Conservation (phyloP, 2,329 filamentous ascomycete genomes). For the Clonostachys byssicola region DNA sequence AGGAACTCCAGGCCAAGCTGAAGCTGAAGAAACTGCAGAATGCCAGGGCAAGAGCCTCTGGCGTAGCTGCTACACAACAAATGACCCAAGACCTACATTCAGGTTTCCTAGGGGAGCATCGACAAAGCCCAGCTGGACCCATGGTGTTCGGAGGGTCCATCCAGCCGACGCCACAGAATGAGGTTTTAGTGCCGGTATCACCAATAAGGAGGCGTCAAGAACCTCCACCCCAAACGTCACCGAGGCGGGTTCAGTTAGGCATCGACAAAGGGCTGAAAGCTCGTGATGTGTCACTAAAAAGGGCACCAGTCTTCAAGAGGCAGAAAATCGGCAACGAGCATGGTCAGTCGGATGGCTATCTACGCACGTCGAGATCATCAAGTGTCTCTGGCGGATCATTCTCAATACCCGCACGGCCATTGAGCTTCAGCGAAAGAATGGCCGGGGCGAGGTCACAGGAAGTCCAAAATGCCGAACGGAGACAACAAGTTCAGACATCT, state of each 20-base stretch:
- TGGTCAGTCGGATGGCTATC: neutral
- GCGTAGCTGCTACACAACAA: too few species aligned
- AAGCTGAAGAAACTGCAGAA: conserved; percentile 84
- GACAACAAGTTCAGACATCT: conserved; percentile 45
- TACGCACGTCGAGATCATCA: conserved; percentile 7
- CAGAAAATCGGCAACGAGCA: neutral
- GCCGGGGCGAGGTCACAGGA: conserved; percentile 63
- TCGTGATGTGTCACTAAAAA: conserved; percentile 78
- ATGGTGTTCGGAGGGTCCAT: neutral
- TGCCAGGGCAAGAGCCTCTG: conserved; percentile 17
- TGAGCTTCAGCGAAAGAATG: conserved; percentile 81
- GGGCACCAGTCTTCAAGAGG: conserved; percentile 42
- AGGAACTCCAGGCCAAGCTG: conserved; percentile 83
- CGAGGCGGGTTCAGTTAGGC: conserved; percentile 74
- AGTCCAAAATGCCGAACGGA: conserved; percentile 40
- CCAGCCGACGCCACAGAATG: neutral
- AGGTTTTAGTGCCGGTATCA: conserved; percentile 70
- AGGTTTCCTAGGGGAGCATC: too few species aligned
- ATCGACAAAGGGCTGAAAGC: conserved; percentile 86
- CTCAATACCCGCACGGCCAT: conserved; percentile 25
- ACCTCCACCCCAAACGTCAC: conserved; percentile 60
- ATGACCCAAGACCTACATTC: neutral
- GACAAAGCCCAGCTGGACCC: too few species aligned
- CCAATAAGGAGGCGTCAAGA: conserved; percentile 60
- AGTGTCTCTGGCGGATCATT: neutral